A percentile compares a stretch with the other conserved stretches of the same genome.
phyloP scores from a whole-genome alignment of 495 filamentous ascomycete species.

The Daldinia concentrica region DNA sequence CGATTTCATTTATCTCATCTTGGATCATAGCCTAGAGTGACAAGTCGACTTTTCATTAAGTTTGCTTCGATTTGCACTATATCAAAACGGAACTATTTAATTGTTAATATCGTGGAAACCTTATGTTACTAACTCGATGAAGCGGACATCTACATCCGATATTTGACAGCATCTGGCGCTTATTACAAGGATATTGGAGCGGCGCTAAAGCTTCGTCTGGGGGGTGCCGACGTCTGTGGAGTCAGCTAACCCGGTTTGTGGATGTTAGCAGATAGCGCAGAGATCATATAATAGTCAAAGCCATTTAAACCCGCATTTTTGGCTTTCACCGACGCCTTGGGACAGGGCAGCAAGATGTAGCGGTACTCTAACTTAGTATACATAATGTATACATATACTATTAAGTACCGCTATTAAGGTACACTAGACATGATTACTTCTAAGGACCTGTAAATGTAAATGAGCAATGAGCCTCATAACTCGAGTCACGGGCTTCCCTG shows the following conservation, averaged over 20 bases:
- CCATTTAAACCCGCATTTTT: slow-evolving; percentile 37
- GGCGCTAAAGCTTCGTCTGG: slow-evolving; percentile 26
- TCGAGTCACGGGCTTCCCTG: slow-evolving; percentile 20
- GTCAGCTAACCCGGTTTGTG: slow-evolving; percentile 24
- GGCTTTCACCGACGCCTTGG: slow-evolving; percentile 36
- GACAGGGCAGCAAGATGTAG: slow-evolving; percentile 9
- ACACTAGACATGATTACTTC: no score
- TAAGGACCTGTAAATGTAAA: background rate
- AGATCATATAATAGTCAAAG: slow-evolving; percentile 32
- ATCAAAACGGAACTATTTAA: background rate
- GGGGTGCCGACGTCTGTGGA: slow-evolving; percentile 14
- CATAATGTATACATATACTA: no score
- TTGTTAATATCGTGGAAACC: background rate
- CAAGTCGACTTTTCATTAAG: slow-evolving; percentile 2
- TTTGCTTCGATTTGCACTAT: background rate
- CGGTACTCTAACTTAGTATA: slow-evolving; percentile 1
- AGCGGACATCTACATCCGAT: slow-evolving; percentile 9
- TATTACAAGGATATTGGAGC: slow-evolving; percentile 23
- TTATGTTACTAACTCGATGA: background rate
- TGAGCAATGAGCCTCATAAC: slow-evolving; percentile 25
- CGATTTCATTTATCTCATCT: slow-evolving; percentile 24
- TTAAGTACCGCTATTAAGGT: background rate
- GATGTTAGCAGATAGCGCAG: slow-evolving; percentile 17
- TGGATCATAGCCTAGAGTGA: slow-evolving; percentile 16
- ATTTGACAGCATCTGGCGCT: slow-evolving; percentile 25